These are phyloP conservation scores for Trichoderma reesei DNA, from an alignment of 495 filamentous ascomycete genomes.

Conservation along the genomic window DNA sequence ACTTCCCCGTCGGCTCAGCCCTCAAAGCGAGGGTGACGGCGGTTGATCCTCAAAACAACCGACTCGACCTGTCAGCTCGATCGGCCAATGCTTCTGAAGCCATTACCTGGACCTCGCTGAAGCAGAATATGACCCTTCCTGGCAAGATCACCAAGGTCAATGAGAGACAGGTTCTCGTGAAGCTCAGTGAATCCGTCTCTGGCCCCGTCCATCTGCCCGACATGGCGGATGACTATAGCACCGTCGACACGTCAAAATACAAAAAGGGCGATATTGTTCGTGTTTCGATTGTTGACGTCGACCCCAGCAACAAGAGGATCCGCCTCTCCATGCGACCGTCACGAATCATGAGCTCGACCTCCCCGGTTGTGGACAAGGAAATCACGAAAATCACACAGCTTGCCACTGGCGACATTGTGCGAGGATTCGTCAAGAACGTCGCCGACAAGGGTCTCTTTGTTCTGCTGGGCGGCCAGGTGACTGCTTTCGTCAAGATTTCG, in stretches of 20 bases:
- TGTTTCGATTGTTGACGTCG: conserved; percentile 70
- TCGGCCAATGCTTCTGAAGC: conserved; percentile 40
- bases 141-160: conserved; percentile 77
- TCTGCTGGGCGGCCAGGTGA: conserved; percentile 64
- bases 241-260: conserved; percentile 50
- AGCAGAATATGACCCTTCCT: conserved; percentile 67
- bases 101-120: conserved; percentile 57
- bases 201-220: conserved; percentile 69
- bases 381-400: conserved; percentile 58
- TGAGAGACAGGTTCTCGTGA: conserved; percentile 73
- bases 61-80: conserved; percentile 73
- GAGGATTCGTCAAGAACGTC: conserved; percentile 83
- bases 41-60: conserved; percentile 62
- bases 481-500: conserved; percentile 68
- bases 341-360: conserved; percentile 73
- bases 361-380: conserved; percentile 74
- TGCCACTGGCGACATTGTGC: conserved; percentile 66
- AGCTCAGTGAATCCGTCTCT: conserved; percentile 66
- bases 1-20: conserved; percentile 82
- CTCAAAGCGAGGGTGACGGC: conserved; percentile 64
- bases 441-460: conserved; percentile 82
- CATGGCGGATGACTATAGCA: conserved; percentile 74
- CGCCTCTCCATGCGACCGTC: conserved; percentile 77
- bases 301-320: conserved; percentile 73
- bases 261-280: conserved; percentile 77